phyloP scores from a whole-genome alignment of 768 basidiomycete genomes.

The Piloderma croceum region DNA sequence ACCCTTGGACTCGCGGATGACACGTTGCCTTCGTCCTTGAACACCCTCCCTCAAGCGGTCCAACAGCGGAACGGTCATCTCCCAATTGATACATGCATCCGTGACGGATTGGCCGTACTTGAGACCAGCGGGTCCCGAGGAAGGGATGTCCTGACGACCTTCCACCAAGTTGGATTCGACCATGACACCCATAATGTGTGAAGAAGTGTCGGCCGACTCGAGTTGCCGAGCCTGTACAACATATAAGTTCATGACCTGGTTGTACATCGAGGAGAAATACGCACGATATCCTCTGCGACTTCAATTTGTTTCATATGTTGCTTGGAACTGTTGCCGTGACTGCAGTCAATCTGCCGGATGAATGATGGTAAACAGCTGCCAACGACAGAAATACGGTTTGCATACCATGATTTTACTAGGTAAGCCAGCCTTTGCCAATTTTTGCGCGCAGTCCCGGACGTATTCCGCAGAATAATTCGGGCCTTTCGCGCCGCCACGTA shows the following conservation, averaged over 20 bases:
- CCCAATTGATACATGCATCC: slow-evolving; percentile 89
- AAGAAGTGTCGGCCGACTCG: slow-evolving; percentile 62
- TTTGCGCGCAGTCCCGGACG: slow-evolving; percentile 69
- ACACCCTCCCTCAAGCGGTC: slow-evolving; percentile 88
- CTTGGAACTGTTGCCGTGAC: slow-evolving; percentile 92
- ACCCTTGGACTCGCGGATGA: slow-evolving; percentile 28
- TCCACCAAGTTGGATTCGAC: slow-evolving; percentile 88
- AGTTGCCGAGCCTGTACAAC: slow-evolving; percentile 61
- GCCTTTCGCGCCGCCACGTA: slow-evolving; percentile 84
- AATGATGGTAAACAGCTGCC: too few relatives aligned
- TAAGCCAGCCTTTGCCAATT: slow-evolving; percentile 75
- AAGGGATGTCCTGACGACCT: slow-evolving; percentile 81
- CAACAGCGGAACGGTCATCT: slow-evolving; percentile 73
- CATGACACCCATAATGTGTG: slow-evolving; percentile 89
- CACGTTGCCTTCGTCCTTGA: slow-evolving; percentile 57
- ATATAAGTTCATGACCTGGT: slow-evolving; percentile 9
- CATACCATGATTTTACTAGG: slow-evolving; percentile 81
- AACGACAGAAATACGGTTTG: slow-evolving; percentile 3
- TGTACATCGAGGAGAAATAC: slow-evolving; percentile 20
- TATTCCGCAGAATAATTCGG: slow-evolving; percentile 84
- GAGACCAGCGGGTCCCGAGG: slow-evolving; percentile 62
- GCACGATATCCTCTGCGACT: slow-evolving; percentile 86
- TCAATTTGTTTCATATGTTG: slow-evolving; percentile 84
- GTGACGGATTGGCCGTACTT: slow-evolving; percentile 86
- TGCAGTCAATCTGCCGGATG: slow-evolving; percentile 78